Evolutionary conservation across 257 asterid genomes (phyloP).

Genomic region (Jacaranda mimosifolia): DNA sequence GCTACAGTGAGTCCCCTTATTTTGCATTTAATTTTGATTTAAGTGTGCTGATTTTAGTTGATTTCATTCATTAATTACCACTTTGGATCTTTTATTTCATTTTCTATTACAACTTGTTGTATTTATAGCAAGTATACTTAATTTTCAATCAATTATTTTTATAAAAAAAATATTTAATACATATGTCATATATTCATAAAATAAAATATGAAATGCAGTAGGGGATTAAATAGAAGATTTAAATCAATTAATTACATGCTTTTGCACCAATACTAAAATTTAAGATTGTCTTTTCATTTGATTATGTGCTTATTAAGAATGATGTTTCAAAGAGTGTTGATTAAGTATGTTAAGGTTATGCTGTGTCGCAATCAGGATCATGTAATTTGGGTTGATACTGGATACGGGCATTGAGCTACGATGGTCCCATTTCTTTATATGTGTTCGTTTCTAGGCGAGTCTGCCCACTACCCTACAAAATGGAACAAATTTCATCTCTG

Average conservation of each 20-base stretch:
- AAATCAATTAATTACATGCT: no score
- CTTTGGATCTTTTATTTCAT: no score
- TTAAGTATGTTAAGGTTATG: background rate
- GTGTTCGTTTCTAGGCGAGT: background rate
- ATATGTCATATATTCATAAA: no score
- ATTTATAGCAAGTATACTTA: no score
- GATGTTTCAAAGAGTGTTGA: background rate
- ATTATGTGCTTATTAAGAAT: background rate
- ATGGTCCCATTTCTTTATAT: conserved; percentile 29
- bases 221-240: no score
- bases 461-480: conserved; percentile 18
- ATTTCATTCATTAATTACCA: background rate
- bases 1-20: conserved; percentile 65
- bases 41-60: background rate
- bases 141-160: no score
- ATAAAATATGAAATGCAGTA: no score
- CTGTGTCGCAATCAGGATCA: conserved; percentile 38
- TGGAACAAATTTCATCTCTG: conserved; percentile 22
- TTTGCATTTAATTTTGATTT: conserved; percentile 13
- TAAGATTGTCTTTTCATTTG: no score
- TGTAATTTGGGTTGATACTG: conserved; percentile 6
- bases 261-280: no score
- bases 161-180: no score
- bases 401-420: background rate
- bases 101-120: no score